Evolutionary conservation across 2,329 filamentous ascomycete species (phyloP), one percentile per base, ranked within the genome.

Genomic region (Monilinia fructicola): DNA sequence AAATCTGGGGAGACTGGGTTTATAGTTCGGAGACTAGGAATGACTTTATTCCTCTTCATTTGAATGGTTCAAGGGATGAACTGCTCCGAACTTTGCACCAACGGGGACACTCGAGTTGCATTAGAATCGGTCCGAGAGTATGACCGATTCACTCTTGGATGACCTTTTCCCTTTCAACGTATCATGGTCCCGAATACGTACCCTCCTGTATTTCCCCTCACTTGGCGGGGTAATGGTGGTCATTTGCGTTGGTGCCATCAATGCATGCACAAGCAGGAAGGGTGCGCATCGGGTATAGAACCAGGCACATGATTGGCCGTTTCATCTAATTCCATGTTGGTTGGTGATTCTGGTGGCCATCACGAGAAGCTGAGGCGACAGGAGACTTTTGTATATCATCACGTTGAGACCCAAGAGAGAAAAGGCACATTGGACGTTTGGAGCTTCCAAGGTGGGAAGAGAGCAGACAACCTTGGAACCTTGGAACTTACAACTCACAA

Each of bases 141-240:
- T 54, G 64, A 53, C 46, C 55, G 55, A 61, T 21, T 35, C 42
- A 53, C 12, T 28, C n/a, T 48, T 65, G 28, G 42, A 46, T 31
- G n/a, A 35, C 4, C 11, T 48, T 44, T 26, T 54, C 44, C 10
- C 35, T 26, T 61, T 11, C 40, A 31, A 46, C n/a, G 23, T 61
- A 38, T 53, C 11, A 44, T 65, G 18, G 3, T 48, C 50, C 42
- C 42, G 42, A 35, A 50, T 16, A 26, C 14, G 38, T 26, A 59
- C 55, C 44, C n/a, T n/a, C n/a, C n/a, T n/a, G n/a, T 12, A 53
- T 40, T 65, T 61, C 64, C 64, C 64, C 64, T 65, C 64, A 65
- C 35, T 65, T 65, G 54, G 64, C 54, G 31, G 64, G 54, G 31
- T 40, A 46, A 7, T 35, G 28, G 28, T 64, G 31, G 31, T 35